Evolutionary conservation across 2,329 filamentous ascomycete genomes (phyloP).

Genomic region (Pyrenophora seminiperda): DNA sequence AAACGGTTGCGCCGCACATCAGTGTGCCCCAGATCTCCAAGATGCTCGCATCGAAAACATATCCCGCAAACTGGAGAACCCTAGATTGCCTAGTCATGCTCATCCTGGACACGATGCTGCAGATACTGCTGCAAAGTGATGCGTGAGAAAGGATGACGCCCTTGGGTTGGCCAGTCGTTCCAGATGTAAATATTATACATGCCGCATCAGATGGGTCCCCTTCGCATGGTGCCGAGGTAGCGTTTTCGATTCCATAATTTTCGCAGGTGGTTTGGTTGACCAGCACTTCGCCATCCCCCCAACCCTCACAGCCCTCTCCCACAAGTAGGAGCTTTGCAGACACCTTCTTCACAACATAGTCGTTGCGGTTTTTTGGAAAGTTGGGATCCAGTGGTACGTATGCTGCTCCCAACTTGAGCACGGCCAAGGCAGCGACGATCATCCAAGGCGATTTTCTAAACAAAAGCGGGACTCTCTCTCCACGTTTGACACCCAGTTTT

Average conservation of each 20-base stretch:
- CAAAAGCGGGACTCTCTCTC: not conserved
- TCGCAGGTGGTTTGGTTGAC: not conserved
- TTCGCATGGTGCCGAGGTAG: not conserved
- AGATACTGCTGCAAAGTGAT: not conserved
- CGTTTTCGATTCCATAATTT: not conserved
- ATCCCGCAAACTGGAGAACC: not conserved
- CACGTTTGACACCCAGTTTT: not conserved
- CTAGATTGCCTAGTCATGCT: not conserved
- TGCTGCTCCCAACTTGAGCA: not conserved
- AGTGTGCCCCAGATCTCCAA: not conserved
- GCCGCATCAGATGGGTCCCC: not conserved
- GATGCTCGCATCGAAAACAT: not conserved
- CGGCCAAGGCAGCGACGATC: not conserved
- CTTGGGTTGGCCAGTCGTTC: not conserved
- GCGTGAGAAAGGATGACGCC: not conserved
- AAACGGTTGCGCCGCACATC: not conserved
- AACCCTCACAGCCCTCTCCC: not conserved
- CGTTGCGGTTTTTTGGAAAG: not conserved
- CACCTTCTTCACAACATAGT: not conserved
- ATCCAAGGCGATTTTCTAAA: not conserved
- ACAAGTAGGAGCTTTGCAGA: not conserved
- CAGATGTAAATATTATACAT: not conserved
- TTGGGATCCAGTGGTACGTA: not conserved
- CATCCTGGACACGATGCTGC: not conserved
- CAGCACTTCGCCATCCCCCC: not conserved